Percentiles rank a stretch among this genome's conserved stretches.
Evolutionary conservation across 179 eudicot genomes (phyloP).

Genomic region (Vitellaria paradoxa): DNA sequence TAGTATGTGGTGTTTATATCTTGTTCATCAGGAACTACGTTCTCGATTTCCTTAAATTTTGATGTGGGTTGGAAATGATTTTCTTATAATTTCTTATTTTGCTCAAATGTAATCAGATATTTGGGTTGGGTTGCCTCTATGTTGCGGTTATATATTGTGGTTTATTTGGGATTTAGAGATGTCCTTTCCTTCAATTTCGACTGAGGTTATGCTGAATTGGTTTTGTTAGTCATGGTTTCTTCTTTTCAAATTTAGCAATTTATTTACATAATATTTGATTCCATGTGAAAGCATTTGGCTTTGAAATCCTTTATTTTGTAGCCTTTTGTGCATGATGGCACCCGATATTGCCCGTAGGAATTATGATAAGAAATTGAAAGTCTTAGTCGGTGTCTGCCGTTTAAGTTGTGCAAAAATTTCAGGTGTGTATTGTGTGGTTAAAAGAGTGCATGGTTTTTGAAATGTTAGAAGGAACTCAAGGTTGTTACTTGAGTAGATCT

Average conservation of each 20-base stretch:
- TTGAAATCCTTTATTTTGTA: not conserved
- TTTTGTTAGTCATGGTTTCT: not conserved
- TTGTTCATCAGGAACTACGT: not conserved
- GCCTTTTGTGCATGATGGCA: not conserved
- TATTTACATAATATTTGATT: not conserved
- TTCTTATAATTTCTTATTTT: not conserved
- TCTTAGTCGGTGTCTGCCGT: not conserved
- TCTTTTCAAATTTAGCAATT: not conserved
- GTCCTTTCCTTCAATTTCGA: not conserved
- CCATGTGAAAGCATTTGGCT: not conserved
- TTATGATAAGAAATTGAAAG: not conserved
- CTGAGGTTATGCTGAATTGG: not conserved
- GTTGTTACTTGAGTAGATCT: not conserved
- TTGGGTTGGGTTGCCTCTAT: not conserved
- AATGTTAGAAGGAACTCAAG: not conserved
- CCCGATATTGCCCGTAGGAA: not conserved
- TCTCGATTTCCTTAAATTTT: slow-evolving; percentile 2
- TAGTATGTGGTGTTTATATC: not conserved
- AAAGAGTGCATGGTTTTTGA: not conserved
- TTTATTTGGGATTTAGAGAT: not conserved
- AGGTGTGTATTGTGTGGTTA: not conserved
- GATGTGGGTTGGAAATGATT: not conserved
- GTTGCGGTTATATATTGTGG: not conserved
- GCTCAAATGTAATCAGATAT: not conserved
- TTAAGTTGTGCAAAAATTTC: not conserved